phyloP scores from a whole-genome alignment of 441 rosid genomes.

The Brassica balearica region DNA sequence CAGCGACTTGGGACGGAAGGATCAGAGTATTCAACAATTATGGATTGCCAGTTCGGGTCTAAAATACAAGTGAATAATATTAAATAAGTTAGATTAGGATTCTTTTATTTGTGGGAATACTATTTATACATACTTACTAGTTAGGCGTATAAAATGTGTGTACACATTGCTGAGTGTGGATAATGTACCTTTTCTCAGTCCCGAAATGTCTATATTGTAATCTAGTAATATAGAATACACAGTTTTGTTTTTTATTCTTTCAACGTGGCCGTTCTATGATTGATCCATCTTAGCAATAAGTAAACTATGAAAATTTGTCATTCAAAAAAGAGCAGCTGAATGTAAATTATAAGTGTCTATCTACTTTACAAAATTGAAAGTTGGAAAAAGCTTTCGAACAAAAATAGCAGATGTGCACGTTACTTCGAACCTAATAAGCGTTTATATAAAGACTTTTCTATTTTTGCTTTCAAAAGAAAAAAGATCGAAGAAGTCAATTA shows the following conservation, averaged over 20 bases:
- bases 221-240: neutral
- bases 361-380: no score
- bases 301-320: neutral
- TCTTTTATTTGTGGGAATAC: slow-evolving; percentile 37
- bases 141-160: neutral
- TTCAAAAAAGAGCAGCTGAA: no score
- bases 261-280: neutral
- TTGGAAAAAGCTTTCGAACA: neutral
- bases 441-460: no score
- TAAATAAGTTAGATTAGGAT: slow-evolving; percentile 24
- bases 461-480: no score
- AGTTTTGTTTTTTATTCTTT: neutral
- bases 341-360: no score
- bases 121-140: slow-evolving; percentile 4
- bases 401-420: no score
- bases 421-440: no score
- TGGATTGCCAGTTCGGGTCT: slow-evolving; percentile 53
- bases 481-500: no score
- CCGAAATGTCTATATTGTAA: neutral
- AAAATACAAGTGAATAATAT: slow-evolving; percentile 19
- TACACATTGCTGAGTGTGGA: no score
- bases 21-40: slow-evolving; percentile 58
- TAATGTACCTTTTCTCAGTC: no score
- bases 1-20: slow-evolving; percentile 62
- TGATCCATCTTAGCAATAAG: neutral